These are phyloP conservation scores for Chlamydomonas urium DNA, from an alignment of 139 green algal genomes.

Conservation along the genomic window DNA sequence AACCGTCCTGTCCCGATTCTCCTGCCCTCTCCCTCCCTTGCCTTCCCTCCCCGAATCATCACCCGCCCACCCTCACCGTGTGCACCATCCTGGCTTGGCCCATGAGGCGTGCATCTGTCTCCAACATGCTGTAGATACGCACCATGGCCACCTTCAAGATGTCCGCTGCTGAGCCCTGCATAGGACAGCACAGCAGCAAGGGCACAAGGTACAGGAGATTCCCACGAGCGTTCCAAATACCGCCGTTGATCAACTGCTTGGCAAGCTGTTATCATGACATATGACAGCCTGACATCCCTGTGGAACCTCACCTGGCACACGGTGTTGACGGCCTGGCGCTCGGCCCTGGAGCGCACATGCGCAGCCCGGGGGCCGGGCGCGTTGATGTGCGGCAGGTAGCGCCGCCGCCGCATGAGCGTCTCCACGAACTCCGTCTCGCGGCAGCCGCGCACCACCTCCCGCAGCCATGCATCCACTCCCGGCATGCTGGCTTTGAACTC, in stretches of 20 bases:
- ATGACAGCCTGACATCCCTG: background rate
- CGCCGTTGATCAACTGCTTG: background rate
- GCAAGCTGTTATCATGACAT: background rate
- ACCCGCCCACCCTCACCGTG: constrained; percentile 20
- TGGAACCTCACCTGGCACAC: constrained; percentile 41
- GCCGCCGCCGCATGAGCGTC: constrained; percentile 50
- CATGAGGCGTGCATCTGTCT: background rate
- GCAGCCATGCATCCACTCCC: constrained; percentile 23
- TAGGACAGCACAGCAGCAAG: background rate
- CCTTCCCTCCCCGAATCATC: background rate
- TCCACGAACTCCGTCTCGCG: constrained; percentile 34
- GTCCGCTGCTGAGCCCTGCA: constrained; percentile 73
- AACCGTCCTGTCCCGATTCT: background rate
- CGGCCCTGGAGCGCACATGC: constrained; percentile 14
- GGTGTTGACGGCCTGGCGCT: constrained; percentile 73
- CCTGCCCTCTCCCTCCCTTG: background rate
- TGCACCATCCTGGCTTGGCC: constrained; percentile 18
- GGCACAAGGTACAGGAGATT: background rate
- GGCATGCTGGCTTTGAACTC: constrained; percentile 46
- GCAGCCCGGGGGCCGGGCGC: constrained; percentile 1
- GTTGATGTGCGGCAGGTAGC: constrained; percentile 60
- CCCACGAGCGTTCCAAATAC: background rate
- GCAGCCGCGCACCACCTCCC: constrained; percentile 36
- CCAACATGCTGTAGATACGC: constrained; percentile 22
- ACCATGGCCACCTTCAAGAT: constrained; percentile 69